These are phyloP conservation scores for Collariella sp. DNA, from an alignment of 495 filamentous ascomycete species.

Conservation along the genomic window DNA sequence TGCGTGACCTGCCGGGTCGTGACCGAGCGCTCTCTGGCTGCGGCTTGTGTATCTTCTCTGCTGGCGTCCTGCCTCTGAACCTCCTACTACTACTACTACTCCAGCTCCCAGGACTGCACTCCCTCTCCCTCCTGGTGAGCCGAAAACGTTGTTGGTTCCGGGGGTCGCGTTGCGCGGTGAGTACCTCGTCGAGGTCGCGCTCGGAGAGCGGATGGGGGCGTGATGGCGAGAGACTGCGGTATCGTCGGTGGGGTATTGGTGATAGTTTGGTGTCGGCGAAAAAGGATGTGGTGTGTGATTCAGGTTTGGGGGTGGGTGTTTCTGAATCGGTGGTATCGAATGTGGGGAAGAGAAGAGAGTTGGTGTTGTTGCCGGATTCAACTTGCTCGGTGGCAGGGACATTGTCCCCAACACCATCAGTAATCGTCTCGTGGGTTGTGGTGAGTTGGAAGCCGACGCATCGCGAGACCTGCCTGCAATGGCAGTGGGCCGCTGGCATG, in stretches of 20 bases:
- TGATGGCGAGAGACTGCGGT: slow-evolving; percentile 27
- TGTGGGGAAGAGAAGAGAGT: background rate
- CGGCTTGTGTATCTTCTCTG: slow-evolving; percentile 34
- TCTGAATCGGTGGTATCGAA: slow-evolving; percentile 25
- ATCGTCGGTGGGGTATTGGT: slow-evolving; percentile 16
- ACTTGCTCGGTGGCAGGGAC: slow-evolving; percentile 5
- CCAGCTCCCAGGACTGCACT: slow-evolving; percentile 21
- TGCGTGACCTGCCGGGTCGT: slow-evolving; percentile 27
- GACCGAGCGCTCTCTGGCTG: slow-evolving; percentile 26
- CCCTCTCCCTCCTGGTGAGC: slow-evolving; percentile 16
- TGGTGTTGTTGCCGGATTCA: background rate
- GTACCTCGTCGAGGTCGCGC: slow-evolving; percentile 13
- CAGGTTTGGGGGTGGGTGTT: slow-evolving; percentile 34
- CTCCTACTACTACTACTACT: slow-evolving; percentile 29
- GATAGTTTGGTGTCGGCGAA: slow-evolving; percentile 24
- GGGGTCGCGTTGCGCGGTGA: slow-evolving; percentile 17
- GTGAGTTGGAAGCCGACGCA: slow-evolving; percentile 27
- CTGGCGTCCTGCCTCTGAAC: slow-evolving; percentile 20
- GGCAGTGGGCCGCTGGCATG: background rate
- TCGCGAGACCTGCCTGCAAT: background rate
- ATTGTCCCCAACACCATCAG: slow-evolving; percentile 16
- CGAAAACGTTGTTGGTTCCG: slow-evolving; percentile 12
- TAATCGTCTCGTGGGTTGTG: slow-evolving; percentile 24
- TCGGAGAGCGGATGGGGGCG: slow-evolving; percentile 22
- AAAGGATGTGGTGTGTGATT: slow-evolving; percentile 23